phyloP scores from a whole-genome alignment of 2,329 filamentous ascomycete species.

The Pseudogymnoascus sp. region DNA sequence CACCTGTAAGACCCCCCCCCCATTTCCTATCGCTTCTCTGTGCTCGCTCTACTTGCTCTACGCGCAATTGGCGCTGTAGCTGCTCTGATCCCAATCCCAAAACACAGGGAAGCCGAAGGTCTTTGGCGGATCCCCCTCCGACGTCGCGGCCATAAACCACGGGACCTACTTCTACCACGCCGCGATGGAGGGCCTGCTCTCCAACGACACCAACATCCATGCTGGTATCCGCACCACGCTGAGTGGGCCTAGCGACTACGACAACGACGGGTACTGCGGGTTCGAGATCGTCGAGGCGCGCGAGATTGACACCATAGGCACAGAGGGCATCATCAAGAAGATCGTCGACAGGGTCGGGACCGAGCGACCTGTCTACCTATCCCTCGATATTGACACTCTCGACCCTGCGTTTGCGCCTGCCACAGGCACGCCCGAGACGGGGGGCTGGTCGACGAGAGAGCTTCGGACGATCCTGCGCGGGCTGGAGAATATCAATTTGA shows the following conservation, averaged over 20 bases:
- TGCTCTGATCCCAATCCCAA: constrained; percentile 33
- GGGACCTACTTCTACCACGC: constrained; percentile 87
- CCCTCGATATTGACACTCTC: constrained; percentile 79
- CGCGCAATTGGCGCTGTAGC: constrained; percentile 58
- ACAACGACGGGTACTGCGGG: constrained; percentile 77
- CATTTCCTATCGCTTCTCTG: constrained; percentile 60
- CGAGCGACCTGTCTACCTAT: constrained; percentile 68
- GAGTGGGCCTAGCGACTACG: constrained; percentile 70
- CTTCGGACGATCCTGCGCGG: constrained; percentile 63
- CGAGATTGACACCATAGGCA: constrained; percentile 61
- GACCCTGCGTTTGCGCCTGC: constrained; percentile 76
- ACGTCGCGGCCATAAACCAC: constrained; percentile 73
- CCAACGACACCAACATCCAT: constrained; percentile 80
- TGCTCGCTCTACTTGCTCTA: constrained; percentile 63
- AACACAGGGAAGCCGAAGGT: constrained; percentile 63
- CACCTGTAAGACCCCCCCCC: constrained; percentile 37
- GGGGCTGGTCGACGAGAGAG: constrained; percentile 67
- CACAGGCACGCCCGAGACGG: constrained; percentile 68
- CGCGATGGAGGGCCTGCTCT: constrained; percentile 64
- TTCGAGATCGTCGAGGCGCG: constrained; percentile 74
- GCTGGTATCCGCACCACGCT: constrained; percentile 79
- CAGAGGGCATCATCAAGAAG: constrained; percentile 67
- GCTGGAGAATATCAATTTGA: constrained; percentile 59
- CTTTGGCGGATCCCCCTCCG: constrained; percentile 71
- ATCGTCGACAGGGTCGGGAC: constrained; percentile 70